Conservation (phyloP, 2,329 filamentous ascomycete species). For the Monosporascus sp. region DNA sequence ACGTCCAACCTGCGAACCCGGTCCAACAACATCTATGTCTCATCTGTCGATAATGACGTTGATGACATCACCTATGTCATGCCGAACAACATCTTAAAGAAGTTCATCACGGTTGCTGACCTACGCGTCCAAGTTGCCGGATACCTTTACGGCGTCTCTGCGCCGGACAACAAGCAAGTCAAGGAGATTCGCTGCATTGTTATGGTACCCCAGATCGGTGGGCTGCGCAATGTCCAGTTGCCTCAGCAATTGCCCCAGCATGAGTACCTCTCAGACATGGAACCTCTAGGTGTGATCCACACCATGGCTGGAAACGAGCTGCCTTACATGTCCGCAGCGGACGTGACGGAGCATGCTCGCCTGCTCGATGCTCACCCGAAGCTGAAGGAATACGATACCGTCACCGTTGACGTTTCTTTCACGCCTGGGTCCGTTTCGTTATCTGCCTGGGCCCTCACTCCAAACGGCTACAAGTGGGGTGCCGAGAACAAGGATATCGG, state of each 20-base stretch:
- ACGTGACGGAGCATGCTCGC: constrained; percentile 90
- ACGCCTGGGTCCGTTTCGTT: constrained; percentile 94
- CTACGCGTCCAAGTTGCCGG: constrained; percentile 93
- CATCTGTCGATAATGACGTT: constrained; percentile 85
- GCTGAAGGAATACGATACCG: constrained; percentile 83
- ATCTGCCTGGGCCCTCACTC: constrained; percentile 87
- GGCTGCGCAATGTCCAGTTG: constrained; percentile 83
- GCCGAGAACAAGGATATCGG: constrained; percentile 89
- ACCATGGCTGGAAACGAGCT: constrained; percentile 92
- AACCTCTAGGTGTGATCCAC: constrained; percentile 92
- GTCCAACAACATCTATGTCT: constrained; percentile 98
- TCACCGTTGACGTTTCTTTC: constrained; percentile 93
- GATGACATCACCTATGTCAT: constrained; percentile 96
- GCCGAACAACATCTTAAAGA: constrained; percentile 97
- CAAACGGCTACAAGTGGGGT: constrained; percentile 93
- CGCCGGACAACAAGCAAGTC: constrained; percentile 90
- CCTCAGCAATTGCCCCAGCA: constrained; percentile 88
- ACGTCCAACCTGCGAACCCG: constrained; percentile 91
- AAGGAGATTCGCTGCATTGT: constrained; percentile 97
- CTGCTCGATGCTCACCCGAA: constrained; percentile 75
- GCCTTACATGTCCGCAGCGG: constrained; percentile 90
- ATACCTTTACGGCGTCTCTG: constrained; percentile 89
- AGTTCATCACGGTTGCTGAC: constrained; percentile 96
- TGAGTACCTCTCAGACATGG: constrained; percentile 78
- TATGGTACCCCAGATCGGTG: constrained; percentile 95